Percentiles rank a stretch among this genome's conserved stretches.
phyloP scores from a whole-genome alignment of 2,329 filamentous ascomycete genomes.

The Colletotrichum scovillei region DNA sequence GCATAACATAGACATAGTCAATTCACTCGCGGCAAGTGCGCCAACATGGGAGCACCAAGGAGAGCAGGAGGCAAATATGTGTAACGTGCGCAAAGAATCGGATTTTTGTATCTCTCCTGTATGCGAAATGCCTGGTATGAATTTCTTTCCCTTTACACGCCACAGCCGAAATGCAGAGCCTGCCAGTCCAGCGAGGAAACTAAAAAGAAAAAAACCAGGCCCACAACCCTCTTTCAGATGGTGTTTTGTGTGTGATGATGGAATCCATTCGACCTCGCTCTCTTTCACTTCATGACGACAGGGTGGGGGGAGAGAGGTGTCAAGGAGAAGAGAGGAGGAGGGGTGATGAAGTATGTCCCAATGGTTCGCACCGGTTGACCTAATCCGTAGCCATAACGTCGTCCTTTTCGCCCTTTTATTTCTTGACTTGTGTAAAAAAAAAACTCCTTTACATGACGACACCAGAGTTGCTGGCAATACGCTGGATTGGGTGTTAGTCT shows the following conservation, averaged over 20 bases:
- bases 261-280: neutral
- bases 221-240: constrained; percentile 27
- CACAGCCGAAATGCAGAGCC: constrained; percentile 65
- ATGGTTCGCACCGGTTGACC: constrained; percentile 36
- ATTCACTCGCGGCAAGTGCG: neutral
- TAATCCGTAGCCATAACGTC: constrained; percentile 38
- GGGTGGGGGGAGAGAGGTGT: neutral
- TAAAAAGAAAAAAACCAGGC: constrained; percentile 40
- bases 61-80: neutral
- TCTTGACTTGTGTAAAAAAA: constrained; percentile 35
- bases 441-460: constrained; percentile 91
- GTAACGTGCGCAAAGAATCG: constrained; percentile 38
- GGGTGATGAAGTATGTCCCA: constrained; percentile 26
- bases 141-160: constrained; percentile 60
- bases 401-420: constrained; percentile 36
- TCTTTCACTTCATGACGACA: neutral
- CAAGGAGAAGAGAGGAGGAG: constrained; percentile 4
- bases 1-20: neutral
- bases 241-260: constrained; percentile 7
- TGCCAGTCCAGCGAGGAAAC: constrained; percentile 55
- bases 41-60: too few relatives aligned
- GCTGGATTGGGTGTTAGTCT: constrained; percentile 64
- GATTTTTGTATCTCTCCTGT: constrained; percentile 52
- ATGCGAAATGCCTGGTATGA: constrained; percentile 63
- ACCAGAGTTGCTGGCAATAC: constrained; percentile 99